A percentile compares a stretch with the other conserved stretches of the same genome.
Evolutionary conservation across 441 rosid genomes (phyloP).

Genomic region (Corymbia calophylla): DNA sequence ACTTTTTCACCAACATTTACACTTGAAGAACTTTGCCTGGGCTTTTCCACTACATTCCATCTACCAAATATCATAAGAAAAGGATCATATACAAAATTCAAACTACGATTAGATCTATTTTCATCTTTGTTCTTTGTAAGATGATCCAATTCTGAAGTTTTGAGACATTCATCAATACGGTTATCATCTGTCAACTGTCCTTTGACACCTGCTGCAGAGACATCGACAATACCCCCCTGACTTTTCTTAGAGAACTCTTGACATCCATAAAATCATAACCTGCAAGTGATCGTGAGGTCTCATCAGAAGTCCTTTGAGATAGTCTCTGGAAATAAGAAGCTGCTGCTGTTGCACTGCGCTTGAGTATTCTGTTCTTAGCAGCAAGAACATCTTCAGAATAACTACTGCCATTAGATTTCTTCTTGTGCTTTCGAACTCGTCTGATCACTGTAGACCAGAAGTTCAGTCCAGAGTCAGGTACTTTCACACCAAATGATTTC

Average conservation of each 20-base stretch:
- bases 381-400: constrained; percentile 32
- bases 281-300: constrained; percentile 29
- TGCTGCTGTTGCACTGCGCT: constrained; percentile 82
- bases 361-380: constrained; percentile 75
- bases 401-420: constrained; percentile 47
- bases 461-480: constrained; percentile 76
- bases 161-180: constrained; percentile 17
- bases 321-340: constrained; percentile 48
- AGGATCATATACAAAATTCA: constrained; percentile 40
- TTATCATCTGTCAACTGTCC: constrained; percentile 19
- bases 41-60: constrained; percentile 30
- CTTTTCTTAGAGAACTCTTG: constrained; percentile 29
- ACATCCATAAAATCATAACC: constrained; percentile 31
- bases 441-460: constrained; percentile 61
- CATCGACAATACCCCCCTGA: constrained; percentile 19
- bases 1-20: constrained; percentile 13
- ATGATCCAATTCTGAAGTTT: constrained; percentile 12
- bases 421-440: constrained; percentile 55
- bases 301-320: constrained; percentile 31
- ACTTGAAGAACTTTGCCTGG: constrained; percentile 23
- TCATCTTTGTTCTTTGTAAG: constrained; percentile 10
- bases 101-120: constrained; percentile 13
- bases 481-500: constrained; percentile 87
- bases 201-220: constrained; percentile 10
- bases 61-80: constrained; percentile 47